Evolutionary conservation across 2,329 filamentous ascomycete species (phyloP).

Genomic region (Sclerotinia trifoliorum): DNA sequence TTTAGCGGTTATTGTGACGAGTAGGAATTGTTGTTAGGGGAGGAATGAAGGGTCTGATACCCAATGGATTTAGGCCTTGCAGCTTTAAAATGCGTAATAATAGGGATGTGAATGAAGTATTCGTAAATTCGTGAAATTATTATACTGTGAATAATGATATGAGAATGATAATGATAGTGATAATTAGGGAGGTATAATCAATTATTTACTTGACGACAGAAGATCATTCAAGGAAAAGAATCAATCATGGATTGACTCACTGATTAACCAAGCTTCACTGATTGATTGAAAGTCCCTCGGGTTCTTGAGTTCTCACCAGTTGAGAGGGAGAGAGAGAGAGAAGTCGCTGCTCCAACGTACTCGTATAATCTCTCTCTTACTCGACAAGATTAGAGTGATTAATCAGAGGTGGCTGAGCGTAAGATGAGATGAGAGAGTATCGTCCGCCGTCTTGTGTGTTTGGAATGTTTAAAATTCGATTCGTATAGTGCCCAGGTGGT

Average conservation of each 20-base stretch:
- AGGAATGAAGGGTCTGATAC: constrained; percentile 11
- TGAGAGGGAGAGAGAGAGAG: background rate
- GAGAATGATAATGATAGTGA: too few species aligned
- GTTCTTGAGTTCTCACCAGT: background rate
- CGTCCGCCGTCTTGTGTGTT: background rate
- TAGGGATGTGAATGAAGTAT: too few species aligned
- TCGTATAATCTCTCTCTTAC: background rate
- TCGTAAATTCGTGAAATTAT: background rate
- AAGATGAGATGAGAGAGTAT: background rate
- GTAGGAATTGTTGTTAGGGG: constrained; percentile 1
- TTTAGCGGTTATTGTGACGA: background rate
- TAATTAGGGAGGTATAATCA: too few species aligned
- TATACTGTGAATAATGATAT: too few species aligned
- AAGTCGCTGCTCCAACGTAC: background rate
- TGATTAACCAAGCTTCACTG: too few species aligned
- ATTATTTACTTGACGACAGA: too few species aligned
- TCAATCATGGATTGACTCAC: background rate
- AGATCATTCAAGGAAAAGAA: background rate
- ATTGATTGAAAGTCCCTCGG: too few species aligned
- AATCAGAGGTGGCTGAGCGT: constrained; percentile 17
- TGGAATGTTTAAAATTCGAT: background rate
- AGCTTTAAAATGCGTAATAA: background rate
- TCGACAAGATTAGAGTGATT: background rate
- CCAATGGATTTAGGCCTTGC: background rate
- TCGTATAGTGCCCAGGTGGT: background rate